Evolutionary conservation across 78 protist genomes (phyloP).

Genomic region (Dictyostelium firmibasis): DNA sequence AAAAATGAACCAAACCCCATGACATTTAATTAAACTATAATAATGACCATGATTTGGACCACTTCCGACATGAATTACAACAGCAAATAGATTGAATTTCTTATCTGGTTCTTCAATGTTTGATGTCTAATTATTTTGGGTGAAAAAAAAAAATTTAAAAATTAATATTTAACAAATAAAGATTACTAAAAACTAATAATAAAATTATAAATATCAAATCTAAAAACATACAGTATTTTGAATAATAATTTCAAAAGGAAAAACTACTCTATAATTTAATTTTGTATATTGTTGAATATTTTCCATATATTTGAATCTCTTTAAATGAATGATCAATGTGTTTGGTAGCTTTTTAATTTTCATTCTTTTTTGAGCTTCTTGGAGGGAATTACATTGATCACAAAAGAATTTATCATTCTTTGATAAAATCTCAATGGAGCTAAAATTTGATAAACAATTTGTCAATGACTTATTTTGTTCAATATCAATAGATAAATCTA

Average conservation of each 20-base stretch:
- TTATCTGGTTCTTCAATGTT: constrained; percentile 81
- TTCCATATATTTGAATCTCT: constrained; percentile 94
- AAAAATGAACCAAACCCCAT: constrained; percentile 87
- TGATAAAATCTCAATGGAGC: constrained; percentile 81
- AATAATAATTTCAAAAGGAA: constrained; percentile 89
- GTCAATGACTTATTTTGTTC: constrained; percentile 86
- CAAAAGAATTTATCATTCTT: constrained; percentile 92
- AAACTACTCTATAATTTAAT: constrained; percentile 89
- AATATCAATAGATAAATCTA: constrained; percentile 92
- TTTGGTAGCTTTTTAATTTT: constrained; percentile 87
- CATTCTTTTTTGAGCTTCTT: constrained; percentile 94
- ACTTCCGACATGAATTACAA: constrained; percentile 93
- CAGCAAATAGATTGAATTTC: constrained; percentile 84
- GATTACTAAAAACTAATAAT: not conserved
- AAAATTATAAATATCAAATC: not conserved
- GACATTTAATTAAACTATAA: constrained; percentile 64
- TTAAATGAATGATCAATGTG: constrained; percentile 92
- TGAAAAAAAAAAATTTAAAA: not conserved
- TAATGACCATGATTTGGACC: constrained; percentile 95
- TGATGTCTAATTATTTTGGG: constrained; percentile 3
- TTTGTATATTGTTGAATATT: constrained; percentile 77
- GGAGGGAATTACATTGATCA: constrained; percentile 89
- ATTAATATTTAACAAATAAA: too few relatives aligned
- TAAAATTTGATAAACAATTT: constrained; percentile 84
- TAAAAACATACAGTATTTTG: constrained; percentile 59